Evolutionary conservation across 164 flowering plant genomes (phyloP).

Genomic region (Vitis rotundifolia): DNA sequence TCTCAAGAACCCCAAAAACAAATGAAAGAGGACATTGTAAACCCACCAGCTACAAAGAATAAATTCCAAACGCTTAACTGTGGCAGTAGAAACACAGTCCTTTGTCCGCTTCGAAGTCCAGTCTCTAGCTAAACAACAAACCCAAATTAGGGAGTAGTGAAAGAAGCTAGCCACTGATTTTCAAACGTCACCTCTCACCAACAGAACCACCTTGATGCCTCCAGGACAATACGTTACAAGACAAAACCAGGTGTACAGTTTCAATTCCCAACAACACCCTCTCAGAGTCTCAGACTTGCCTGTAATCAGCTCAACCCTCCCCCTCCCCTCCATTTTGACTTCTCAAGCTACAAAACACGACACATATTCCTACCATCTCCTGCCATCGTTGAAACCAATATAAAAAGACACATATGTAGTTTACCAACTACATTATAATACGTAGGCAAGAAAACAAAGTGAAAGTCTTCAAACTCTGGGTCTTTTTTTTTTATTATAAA

Average conservation of each 20-base stretch:
- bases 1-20: too few relatives aligned
- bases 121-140: constrained; percentile 4
- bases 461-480: constrained; percentile 11
- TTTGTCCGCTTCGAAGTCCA: constrained; percentile 12
- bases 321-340: constrained; percentile 21
- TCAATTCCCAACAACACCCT: constrained; percentile 9
- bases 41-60: background rate
- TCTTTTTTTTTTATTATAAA: constrained; percentile 2
- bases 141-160: background rate
- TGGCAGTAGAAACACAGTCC: background rate
- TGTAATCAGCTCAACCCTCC: constrained; percentile 1
- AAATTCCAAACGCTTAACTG: constrained; percentile 4
- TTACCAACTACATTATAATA: background rate
- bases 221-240: constrained; percentile 13
- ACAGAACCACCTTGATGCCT: constrained; percentile 18
- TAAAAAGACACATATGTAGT: background rate
- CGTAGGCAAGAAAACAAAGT: constrained; percentile 14
- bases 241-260: constrained; percentile 11
- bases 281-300: background rate
- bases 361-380: constrained; percentile 46
- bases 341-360: constrained; percentile 36
- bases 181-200: constrained; percentile 11
- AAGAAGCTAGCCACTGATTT: background rate
- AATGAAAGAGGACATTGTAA: too few relatives aligned
- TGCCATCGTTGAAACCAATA: constrained; percentile 15